Evolutionary conservation across 2,329 filamentous ascomycete genomes (phyloP).

Genomic region (Hypoxylon sp.): DNA sequence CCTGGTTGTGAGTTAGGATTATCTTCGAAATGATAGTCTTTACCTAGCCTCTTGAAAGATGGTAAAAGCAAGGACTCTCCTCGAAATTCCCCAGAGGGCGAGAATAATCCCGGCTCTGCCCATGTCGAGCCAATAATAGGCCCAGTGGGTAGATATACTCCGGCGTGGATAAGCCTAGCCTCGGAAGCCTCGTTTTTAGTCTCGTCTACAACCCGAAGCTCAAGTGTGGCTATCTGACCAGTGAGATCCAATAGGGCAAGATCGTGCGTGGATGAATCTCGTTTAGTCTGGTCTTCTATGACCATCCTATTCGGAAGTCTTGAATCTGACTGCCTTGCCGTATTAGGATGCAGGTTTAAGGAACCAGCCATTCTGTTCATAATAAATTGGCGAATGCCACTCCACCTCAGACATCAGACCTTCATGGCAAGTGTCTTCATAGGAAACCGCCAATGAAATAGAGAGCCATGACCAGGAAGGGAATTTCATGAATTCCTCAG

Average conservation of each 20-base stretch:
- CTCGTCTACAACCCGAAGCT: background rate
- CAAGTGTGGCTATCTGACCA: background rate
- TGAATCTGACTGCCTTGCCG: background rate
- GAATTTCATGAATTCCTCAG: background rate
- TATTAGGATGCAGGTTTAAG: background rate
- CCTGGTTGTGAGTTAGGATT: background rate
- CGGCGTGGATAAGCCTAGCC: background rate
- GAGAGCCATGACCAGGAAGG: background rate
- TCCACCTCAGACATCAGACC: background rate
- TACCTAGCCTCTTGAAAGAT: no score
- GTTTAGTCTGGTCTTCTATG: background rate
- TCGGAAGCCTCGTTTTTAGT: background rate
- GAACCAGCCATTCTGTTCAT: background rate
- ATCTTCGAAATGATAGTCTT: no score
- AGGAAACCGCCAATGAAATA: background rate
- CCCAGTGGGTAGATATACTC: background rate
- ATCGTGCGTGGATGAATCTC: background rate
- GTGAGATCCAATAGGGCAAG: background rate
- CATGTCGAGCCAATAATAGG: background rate
- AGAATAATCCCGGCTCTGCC: background rate
- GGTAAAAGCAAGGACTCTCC: background rate
- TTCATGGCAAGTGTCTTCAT: background rate
- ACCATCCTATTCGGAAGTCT: background rate
- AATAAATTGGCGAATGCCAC: background rate
- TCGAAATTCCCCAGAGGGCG: background rate